Conservation (phyloP, 495 filamentous ascomycete genomes). For the Thermothielavioides terrestris region DNA sequence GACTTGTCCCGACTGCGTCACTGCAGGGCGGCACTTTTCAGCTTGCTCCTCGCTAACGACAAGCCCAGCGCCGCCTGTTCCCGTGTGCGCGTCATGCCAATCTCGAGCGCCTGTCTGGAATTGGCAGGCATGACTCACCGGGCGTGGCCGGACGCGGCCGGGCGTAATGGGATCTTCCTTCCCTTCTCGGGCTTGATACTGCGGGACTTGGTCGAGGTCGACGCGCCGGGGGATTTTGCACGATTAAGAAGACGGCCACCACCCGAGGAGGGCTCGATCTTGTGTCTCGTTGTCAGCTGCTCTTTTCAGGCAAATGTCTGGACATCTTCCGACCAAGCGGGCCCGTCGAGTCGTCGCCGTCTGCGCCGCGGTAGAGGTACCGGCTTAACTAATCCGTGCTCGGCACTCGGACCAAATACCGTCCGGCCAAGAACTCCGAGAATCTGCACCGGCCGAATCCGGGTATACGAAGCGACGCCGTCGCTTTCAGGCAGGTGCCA, state of each 20-base stretch:
- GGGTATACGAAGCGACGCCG: constrained; percentile 5
- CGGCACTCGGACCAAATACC: constrained; percentile 26
- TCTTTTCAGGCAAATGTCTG: constrained; percentile 1
- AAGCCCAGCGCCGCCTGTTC: too few relatives aligned
- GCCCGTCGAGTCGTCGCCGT: not conserved
- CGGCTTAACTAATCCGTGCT: constrained; percentile 13
- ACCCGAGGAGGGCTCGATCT: not conserved
- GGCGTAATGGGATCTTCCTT: not conserved
- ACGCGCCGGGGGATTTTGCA: not conserved
- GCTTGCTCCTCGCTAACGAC: too few relatives aligned
- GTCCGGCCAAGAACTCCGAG: constrained; percentile 20
- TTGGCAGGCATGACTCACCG: constrained; percentile 5
- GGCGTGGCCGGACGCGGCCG: not conserved
- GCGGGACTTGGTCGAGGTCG: not conserved
- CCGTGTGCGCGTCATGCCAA: constrained; percentile 1
- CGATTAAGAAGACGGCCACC: not conserved
- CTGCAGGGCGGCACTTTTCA: not conserved
- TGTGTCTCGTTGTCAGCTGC: too few relatives aligned
- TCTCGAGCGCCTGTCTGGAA: constrained; percentile 4
- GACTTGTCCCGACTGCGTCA: not conserved
- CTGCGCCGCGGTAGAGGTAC: not conserved
- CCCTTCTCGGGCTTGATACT: not conserved
- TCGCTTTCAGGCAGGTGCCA: constrained; percentile 8
- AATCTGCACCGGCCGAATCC: constrained; percentile 1
- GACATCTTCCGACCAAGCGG: not conserved